Evolutionary conservation across 495 filamentous ascomycete species (phyloP).

Genomic region (Jackrogersella minutella): DNA sequence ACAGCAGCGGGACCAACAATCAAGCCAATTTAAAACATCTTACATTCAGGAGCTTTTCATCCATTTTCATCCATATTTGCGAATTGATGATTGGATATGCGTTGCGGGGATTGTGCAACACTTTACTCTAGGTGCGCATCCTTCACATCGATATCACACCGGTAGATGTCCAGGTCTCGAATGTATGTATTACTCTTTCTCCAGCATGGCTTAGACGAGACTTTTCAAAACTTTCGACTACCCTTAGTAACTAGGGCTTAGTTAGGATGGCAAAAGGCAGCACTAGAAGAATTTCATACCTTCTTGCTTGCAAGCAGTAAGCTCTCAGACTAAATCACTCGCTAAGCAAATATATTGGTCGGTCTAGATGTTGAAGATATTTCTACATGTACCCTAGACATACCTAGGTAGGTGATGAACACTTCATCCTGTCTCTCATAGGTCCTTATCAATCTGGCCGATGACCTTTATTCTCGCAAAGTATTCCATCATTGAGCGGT

Average conservation of each 20-base stretch:
- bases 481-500: constrained; percentile 30
- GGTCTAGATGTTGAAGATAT: background rate
- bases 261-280: background rate
- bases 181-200: background rate
- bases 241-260: too few relatives aligned
- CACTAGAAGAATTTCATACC: background rate
- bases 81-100: background rate
- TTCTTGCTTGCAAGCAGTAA: too few relatives aligned
- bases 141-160: background rate
- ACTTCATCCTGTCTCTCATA: background rate
- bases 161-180: background rate
- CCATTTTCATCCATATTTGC: background rate
- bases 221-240: background rate
- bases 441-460: background rate
- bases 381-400: background rate
- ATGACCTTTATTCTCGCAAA: background rate
- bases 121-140: background rate
- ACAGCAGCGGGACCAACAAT: too few relatives aligned
- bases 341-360: background rate
- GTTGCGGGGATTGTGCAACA: background rate
- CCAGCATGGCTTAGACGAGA: background rate
- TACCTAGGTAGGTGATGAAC: too few relatives aligned
- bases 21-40: background rate
- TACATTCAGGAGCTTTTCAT: background rate
- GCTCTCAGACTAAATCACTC: background rate